Conservation (phyloP, 192 early-diverging fungal genomes). For the Coemansia sp. region DNA sequence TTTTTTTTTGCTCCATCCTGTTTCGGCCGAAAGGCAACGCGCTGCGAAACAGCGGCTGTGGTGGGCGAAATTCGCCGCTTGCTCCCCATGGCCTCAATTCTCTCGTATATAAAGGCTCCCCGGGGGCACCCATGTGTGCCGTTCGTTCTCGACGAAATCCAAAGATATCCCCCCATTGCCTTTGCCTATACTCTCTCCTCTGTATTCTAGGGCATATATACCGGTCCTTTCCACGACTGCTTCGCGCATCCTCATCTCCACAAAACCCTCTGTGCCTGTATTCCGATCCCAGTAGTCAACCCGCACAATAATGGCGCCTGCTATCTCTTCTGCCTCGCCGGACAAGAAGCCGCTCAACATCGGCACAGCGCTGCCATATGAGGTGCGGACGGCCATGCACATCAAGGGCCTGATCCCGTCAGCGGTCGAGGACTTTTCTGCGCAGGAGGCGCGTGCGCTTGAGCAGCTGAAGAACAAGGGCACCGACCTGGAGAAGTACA, state of each 20-base stretch:
- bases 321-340: slow-evolving; percentile 13
- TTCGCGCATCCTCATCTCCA: neutral
- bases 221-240: neutral
- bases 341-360: slow-evolving; percentile 28
- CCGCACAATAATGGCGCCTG: slow-evolving; percentile 34
- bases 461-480: slow-evolving; percentile 67
- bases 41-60: neutral
- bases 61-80: neutral
- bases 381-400: slow-evolving; percentile 58
- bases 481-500: slow-evolving; percentile 77
- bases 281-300: slow-evolving; percentile 22
- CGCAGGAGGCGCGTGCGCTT: slow-evolving; percentile 74
- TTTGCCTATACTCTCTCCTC: slow-evolving; percentile 6
- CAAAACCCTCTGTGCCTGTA: slow-evolving; percentile 5
- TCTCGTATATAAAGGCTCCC: too few species aligned
- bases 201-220: neutral
- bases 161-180: neutral
- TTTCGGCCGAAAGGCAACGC: neutral
- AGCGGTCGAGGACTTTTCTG: slow-evolving; percentile 69
- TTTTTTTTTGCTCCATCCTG: neutral
- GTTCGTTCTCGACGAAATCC: neutral
- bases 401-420: slow-evolving; percentile 72
- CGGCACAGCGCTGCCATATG: slow-evolving; percentile 42
- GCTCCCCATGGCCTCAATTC: neutral
- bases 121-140: too few species aligned